Conservation (phyloP, 306 rosid genomes). For the Malus sieversii region DNA sequence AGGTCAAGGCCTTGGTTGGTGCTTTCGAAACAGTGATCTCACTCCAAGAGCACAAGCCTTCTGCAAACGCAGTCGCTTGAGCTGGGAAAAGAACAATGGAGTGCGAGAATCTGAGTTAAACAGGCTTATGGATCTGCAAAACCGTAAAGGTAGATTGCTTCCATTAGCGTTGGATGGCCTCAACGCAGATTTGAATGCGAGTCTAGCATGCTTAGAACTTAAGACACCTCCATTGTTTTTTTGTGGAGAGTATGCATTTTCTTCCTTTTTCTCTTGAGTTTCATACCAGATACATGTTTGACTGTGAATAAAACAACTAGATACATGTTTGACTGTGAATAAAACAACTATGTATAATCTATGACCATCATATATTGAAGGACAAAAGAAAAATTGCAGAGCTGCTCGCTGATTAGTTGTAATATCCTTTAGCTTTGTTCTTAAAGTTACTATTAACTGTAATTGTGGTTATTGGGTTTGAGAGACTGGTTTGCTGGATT, state of each 20-base stretch:
- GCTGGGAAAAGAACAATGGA: constrained; percentile 15
- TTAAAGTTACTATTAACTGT: background rate
- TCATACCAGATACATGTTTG: constrained; percentile 4
- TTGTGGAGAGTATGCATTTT: background rate
- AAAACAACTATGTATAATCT: background rate
- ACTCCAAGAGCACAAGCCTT: constrained; percentile 71
- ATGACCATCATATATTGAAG: background rate
- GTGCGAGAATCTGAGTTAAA: constrained; percentile 16
- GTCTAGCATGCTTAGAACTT: constrained; percentile 23
- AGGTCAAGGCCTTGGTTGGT: constrained; percentile 96
- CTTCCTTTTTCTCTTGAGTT: constrained; percentile 13
- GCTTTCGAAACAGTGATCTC: constrained; percentile 97
- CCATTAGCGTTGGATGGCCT: constrained; percentile 15
- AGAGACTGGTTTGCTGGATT: background rate
- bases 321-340: background rate
- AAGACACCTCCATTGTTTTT: constrained; percentile 19
- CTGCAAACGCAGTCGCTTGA: constrained; percentile 38
- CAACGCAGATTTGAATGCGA: constrained; percentile 24
- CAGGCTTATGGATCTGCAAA: constrained; percentile 26
- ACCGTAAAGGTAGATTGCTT: constrained; percentile 24
- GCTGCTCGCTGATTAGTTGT: background rate
- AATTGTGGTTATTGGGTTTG: background rate
- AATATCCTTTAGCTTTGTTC: background rate
- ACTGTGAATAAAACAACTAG: background rate
- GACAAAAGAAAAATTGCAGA: background rate